These are phyloP conservation scores for Tolypocladium pustulatum DNA, from an alignment of 2,329 filamentous ascomycete genomes.

Conservation along the genomic window DNA sequence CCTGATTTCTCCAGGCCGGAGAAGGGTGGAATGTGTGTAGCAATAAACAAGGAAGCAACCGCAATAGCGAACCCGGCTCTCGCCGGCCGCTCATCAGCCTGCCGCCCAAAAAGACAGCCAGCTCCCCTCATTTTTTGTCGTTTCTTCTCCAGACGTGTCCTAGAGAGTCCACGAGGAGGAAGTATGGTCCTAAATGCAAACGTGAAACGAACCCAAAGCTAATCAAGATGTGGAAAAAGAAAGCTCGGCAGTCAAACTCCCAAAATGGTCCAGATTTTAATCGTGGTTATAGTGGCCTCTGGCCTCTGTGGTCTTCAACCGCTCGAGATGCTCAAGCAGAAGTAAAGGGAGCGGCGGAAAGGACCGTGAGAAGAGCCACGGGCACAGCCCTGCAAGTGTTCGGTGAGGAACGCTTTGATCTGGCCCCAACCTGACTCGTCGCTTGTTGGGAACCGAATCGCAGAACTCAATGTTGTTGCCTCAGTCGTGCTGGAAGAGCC, in stretches of 20 bases:
- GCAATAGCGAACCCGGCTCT: background rate
- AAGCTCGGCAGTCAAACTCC: background rate
- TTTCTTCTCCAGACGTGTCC: background rate
- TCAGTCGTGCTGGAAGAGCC: conserved; percentile 54
- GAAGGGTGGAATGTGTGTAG: background rate
- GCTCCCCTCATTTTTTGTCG: background rate
- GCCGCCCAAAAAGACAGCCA: background rate
- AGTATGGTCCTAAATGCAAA: background rate
- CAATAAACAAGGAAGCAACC: background rate
- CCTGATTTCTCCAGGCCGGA: background rate
- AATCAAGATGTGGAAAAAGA: background rate
- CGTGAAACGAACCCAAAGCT: background rate
- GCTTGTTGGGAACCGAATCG: background rate
- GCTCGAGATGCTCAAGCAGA: background rate
- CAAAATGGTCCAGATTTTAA: background rate
- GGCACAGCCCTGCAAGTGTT: background rate
- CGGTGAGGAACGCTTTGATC: background rate
- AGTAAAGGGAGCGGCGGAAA: background rate
- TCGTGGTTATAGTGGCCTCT: background rate
- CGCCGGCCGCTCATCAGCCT: background rate
- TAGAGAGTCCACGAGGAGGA: background rate
- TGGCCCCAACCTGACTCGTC: background rate
- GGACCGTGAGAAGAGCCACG: background rate
- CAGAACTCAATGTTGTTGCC: background rate
- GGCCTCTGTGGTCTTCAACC: background rate